Evolutionary conservation across 1,139 yeast genomes (phyloP).

Genomic region (Hansenula lynferdii): DNA sequence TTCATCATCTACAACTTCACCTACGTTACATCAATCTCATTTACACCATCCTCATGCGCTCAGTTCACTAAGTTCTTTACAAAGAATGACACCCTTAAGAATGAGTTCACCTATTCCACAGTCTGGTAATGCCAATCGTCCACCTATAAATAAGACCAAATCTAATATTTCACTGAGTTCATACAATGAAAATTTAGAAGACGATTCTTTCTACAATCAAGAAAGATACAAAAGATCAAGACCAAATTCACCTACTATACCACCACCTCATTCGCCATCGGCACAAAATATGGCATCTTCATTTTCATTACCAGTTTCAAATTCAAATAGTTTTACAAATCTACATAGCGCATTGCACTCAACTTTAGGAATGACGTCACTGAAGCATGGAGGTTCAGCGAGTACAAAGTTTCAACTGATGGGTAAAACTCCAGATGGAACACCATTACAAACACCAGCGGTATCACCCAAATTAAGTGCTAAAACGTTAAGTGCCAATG

Average conservation of each 20-base stretch:
- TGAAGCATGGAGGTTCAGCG: slow-evolving; percentile 8
- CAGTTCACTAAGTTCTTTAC: slow-evolving; percentile 42
- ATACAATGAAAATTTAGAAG: slow-evolving; percentile 27
- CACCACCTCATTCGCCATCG: slow-evolving; percentile 55
- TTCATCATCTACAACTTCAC: slow-evolving; percentile 8
- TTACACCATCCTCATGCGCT: slow-evolving; percentile 33
- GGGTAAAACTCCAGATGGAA: slow-evolving; percentile 45
- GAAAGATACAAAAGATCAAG: slow-evolving; percentile 60
- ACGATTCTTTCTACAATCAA: slow-evolving; percentile 44
- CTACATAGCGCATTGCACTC: slow-evolving; percentile 23
- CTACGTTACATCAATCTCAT: slow-evolving; percentile 21
- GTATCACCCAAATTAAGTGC: slow-evolving; percentile 47
- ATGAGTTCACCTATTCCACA: slow-evolving; percentile 19
- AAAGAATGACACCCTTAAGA: slow-evolving; percentile 51
- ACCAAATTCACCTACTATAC: slow-evolving; percentile 70
- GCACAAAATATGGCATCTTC: slow-evolving; percentile 3
- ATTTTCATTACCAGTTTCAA: slow-evolving; percentile 21
- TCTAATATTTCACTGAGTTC: slow-evolving; percentile 26
- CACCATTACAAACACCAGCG: slow-evolving; percentile 56
- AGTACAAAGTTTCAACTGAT: slow-evolving; percentile 21
- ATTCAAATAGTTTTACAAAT: slow-evolving; percentile 37
- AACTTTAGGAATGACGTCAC: slow-evolving; percentile 17
- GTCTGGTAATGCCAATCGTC: background rate
- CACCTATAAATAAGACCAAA: slow-evolving; percentile 17
- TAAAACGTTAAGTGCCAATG: slow-evolving; percentile 11